A percentile compares a stretch with the other conserved stretches of the same genome.
These are phyloP conservation scores for Oldenlandia corymbosa DNA, from an alignment of 257 asterid genomes.

Conservation along the genomic window DNA sequence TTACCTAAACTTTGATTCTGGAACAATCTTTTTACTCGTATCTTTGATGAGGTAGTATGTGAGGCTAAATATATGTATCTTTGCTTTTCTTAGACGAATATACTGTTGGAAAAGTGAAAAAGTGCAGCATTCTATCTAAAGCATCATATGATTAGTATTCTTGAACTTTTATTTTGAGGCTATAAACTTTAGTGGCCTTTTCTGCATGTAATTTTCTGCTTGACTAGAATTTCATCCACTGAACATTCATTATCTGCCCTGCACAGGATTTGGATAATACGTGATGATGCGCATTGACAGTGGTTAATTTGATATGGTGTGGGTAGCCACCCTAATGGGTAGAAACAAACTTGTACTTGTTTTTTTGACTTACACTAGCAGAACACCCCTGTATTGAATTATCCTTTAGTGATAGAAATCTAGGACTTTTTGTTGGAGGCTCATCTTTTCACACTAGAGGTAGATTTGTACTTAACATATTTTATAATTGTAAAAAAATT, in stretches of 20 bases:
- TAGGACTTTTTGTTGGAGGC: background rate
- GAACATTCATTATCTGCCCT: background rate
- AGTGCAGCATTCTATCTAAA: constrained; percentile 9
- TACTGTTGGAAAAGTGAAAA: constrained; percentile 6
- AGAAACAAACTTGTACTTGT: too few species aligned
- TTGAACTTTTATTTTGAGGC: background rate
- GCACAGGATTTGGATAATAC: background rate
- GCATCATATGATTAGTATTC: background rate
- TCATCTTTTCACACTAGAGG: too few species aligned
- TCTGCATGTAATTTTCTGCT: background rate
- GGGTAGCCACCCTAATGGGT: background rate
- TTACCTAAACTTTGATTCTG: background rate
- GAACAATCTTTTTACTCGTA: background rate
- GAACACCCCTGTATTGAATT: too few species aligned
- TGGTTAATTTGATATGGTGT: background rate
- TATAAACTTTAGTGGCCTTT: background rate
- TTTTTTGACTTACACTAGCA: too few species aligned
- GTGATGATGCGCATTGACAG: background rate
- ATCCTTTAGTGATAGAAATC: background rate
- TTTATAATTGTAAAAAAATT: too few species aligned
- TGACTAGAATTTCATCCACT: background rate
- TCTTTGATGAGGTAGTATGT: constrained; percentile 7
- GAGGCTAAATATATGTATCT: constrained; percentile 4
- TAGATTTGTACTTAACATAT: too few species aligned
- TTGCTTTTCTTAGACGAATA: constrained; percentile 8